Conservation (phyloP, 805 yeast species). For the Ogataea methylovora region DNA sequence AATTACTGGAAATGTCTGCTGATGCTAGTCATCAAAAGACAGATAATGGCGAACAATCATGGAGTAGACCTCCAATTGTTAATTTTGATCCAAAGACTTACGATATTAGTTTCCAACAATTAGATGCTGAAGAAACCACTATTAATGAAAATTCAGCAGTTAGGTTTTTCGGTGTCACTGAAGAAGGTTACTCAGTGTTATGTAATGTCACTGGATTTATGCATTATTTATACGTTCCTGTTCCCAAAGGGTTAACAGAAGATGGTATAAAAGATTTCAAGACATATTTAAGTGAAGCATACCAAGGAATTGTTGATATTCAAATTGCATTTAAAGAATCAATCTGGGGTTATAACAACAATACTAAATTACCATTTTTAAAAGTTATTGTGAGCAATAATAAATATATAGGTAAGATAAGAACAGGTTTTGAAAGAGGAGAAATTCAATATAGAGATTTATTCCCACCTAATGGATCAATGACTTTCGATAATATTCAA, state of each 20-base stretch:
- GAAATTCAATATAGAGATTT: slow-evolving; percentile 57
- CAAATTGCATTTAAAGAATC: slow-evolving; percentile 71
- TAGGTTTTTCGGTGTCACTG: slow-evolving; percentile 89
- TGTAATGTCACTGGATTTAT: slow-evolving; percentile 85
- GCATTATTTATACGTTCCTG: slow-evolving; percentile 89
- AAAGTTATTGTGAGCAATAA: slow-evolving; percentile 65
- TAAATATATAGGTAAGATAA: slow-evolving; percentile 53
- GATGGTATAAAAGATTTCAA: slow-evolving; percentile 43
- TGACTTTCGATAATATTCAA: slow-evolving; percentile 86
- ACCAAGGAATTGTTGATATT: slow-evolving; percentile 54
- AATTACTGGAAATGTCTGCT: slow-evolving; percentile 36
- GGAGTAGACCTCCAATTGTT: slow-evolving; percentile 51
- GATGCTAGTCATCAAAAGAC: slow-evolving; percentile 19
- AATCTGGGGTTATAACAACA: slow-evolving; percentile 90
- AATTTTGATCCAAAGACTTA: slow-evolving; percentile 38
- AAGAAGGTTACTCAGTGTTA: slow-evolving; percentile 77
- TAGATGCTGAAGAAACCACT: slow-evolving; percentile 85
- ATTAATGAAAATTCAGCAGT: slow-evolving; percentile 54
- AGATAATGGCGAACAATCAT: slow-evolving; percentile 28
- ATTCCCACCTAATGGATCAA: slow-evolving; percentile 51
- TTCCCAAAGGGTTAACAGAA: slow-evolving; percentile 67
- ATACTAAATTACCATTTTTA: slow-evolving; percentile 68
- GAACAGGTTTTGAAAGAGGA: slow-evolving; percentile 82
- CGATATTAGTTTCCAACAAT: slow-evolving; percentile 77
- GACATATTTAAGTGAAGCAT: slow-evolving; percentile 37